Evolutionary conservation across 1,284 basidiomycete genomes (phyloP), one percentile per base, ranked within the genome.

Genomic region (Boletus nobilissimus): DNA sequence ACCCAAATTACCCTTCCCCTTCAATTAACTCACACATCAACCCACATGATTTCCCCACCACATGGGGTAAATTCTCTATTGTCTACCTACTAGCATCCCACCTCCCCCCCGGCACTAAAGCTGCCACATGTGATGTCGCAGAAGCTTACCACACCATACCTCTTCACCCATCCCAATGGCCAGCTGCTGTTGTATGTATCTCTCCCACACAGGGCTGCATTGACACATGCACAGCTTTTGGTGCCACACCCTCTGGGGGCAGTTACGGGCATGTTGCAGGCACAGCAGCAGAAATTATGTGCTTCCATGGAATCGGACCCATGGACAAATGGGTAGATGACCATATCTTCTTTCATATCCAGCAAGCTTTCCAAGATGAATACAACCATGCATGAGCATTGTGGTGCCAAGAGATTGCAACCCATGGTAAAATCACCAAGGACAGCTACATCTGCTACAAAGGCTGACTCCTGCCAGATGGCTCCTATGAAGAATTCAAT

Each of bases 221-320:
- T 19, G 54, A 79, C 68, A 77, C 68, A 18, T 79, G 67, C 36
- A 16, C 29, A 3, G 74, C 72, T 1, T 77, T 80, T 75, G 87
- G 88, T 0, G 76, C 84, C 0, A 34, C 81, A 0, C 84, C 87
- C 3, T 83, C 84, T 1, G 81, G 83, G 0, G 87, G 89, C 0
- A 67, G 81, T 0, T 89, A 86, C 51, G 86, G 88, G 0, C 22
- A 77, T 0, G 32, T 88, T 0, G 86, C 79, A 1, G 87, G 89
- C 77, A 85, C 86, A 1, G 82, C 29, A 8, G 63, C 64, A 3
- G 19, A 77, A 0, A 48, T 78, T 3, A 64, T 78, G 16, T 7
- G 13, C 0, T 18, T 11, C 14, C 48, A 65, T 3, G 70, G 73
- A 1, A 72, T 78, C 0, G 57, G 32, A 0, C 70, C 70, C 3